These are phyloP conservation scores for Xylaria nigripes DNA, from an alignment of 495 filamentous ascomycete genomes.

Conservation along the genomic window DNA sequence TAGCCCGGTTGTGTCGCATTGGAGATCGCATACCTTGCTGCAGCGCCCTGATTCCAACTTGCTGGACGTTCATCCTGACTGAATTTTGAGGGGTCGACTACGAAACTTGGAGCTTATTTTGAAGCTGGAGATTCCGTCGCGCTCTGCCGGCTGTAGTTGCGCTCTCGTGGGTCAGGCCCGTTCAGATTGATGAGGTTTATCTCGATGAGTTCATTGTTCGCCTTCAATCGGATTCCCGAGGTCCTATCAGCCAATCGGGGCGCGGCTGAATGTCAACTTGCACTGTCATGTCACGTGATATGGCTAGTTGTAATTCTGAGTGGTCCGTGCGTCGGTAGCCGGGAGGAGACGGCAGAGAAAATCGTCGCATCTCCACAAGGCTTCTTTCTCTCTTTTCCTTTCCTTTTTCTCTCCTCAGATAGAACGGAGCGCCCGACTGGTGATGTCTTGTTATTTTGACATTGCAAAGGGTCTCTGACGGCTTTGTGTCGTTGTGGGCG, in stretches of 20 bases:
- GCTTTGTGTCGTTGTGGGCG: conserved; percentile 35
- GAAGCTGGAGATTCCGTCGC: too few relatives aligned
- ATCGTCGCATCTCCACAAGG: background rate
- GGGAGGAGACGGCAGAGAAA: background rate
- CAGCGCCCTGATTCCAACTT: conserved; percentile 57
- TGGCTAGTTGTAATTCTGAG: background rate
- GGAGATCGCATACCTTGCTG: conserved; percentile 49
- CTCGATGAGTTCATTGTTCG: conserved; percentile 15
- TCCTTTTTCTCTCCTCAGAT: conserved; percentile 41
- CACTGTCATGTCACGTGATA: conserved; percentile 15
- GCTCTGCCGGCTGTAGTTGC: too few relatives aligned
- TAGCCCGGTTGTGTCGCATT: background rate
- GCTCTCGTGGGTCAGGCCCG: conserved; percentile 11
- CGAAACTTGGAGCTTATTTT: background rate
- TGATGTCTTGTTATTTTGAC: conserved; percentile 25
- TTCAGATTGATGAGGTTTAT: conserved; percentile 11
- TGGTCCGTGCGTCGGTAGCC: conserved; percentile 16
- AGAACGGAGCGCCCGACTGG: conserved; percentile 38
- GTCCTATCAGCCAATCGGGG: conserved; percentile 9
- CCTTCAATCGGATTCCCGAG: conserved; percentile 10
- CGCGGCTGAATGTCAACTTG: conserved; percentile 9
- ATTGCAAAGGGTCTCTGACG: conserved; percentile 29
- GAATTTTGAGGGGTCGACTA: background rate
- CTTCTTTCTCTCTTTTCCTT: background rate
- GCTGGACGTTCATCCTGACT: conserved; percentile 56